These are phyloP conservation scores for Trichoderma sp. DNA, from an alignment of 2,329 filamentous ascomycete species.

Conservation along the genomic window DNA sequence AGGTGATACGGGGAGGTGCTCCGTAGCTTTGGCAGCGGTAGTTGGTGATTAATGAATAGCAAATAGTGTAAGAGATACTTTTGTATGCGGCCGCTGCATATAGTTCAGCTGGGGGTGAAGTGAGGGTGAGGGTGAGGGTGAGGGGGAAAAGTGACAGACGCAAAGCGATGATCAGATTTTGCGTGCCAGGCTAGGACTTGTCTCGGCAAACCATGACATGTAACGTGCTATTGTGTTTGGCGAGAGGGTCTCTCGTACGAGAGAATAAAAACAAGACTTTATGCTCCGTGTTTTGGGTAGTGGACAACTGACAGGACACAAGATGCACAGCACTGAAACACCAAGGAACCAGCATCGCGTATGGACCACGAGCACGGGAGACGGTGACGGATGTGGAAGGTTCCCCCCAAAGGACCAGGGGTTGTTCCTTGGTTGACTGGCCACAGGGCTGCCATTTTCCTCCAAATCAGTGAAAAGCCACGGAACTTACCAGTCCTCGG, in stretches of 20 bases:
- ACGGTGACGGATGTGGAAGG: conserved; percentile 20
- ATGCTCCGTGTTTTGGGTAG: background rate
- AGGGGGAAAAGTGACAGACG: background rate
- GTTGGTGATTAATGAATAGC: background rate
- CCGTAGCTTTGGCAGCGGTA: background rate
- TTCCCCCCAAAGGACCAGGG: background rate
- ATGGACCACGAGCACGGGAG: background rate
- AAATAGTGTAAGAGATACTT: background rate
- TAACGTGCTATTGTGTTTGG: conserved; percentile 10
- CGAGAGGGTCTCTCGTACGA: conserved; percentile 2
- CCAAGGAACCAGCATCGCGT: background rate
- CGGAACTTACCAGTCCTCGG: conserved; percentile 10
- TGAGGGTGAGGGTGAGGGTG: background rate
- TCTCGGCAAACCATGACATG: conserved; percentile 9
- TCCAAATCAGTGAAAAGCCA: background rate
- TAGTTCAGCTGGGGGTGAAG: background rate
- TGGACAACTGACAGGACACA: background rate
- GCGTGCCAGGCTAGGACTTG: background rate
- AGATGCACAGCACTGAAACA: background rate
- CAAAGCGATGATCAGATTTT: background rate
- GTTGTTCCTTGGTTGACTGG: background rate
- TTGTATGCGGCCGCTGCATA: conserved; percentile 2
- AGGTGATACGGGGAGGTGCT: background rate
- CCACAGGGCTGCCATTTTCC: conserved; percentile 8
- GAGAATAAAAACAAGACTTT: background rate